phyloP scores from a whole-genome alignment of 108 stramenopile genomes.

The Hondaea fermentalgiana region DNA sequence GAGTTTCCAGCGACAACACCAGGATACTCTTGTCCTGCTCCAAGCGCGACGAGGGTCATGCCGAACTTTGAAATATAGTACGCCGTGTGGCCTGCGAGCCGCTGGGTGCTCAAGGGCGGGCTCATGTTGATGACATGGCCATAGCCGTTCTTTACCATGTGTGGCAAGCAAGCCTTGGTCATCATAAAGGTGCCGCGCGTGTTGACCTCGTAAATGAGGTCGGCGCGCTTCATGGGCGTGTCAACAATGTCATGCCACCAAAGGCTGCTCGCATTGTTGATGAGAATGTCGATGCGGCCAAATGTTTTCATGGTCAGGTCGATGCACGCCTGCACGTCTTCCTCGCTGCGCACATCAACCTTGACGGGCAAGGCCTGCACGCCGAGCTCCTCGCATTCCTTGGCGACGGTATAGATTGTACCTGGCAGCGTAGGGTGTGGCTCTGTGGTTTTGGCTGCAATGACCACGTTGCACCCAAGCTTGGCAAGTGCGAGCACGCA shows the following conservation, averaged over 20 bases:
- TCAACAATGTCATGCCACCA: conserved; percentile 13
- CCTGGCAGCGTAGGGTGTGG: conserved; percentile 3
- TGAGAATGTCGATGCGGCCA: conserved; percentile 16
- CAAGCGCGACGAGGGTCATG: background rate
- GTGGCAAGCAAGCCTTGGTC: background rate
- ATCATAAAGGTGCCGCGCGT: conserved; percentile 5
- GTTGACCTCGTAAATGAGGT: conserved; percentile 11
- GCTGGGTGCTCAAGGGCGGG: background rate
- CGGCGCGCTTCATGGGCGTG: background rate
- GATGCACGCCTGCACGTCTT: background rate
- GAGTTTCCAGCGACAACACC: background rate
- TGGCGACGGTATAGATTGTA: background rate
- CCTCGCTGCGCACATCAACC: background rate
- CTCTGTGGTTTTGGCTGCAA: background rate
- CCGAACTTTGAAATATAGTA: background rate
- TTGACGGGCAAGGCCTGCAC: background rate
- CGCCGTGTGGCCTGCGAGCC: background rate
- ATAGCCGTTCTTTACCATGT: background rate
- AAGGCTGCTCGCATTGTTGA: conserved; percentile 9
- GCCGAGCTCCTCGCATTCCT: background rate
- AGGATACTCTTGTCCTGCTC: background rate
- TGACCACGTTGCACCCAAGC: conserved; percentile 44
- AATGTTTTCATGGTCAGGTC: conserved; percentile 15
- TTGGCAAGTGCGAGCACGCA: conserved; percentile 40
- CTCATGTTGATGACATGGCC: conserved; percentile 20